A percentile compares a stretch with the other conserved stretches of the same genome.
Conservation (phyloP, 2,329 filamentous ascomycete species). For the Epicoccum sorghinum region DNA sequence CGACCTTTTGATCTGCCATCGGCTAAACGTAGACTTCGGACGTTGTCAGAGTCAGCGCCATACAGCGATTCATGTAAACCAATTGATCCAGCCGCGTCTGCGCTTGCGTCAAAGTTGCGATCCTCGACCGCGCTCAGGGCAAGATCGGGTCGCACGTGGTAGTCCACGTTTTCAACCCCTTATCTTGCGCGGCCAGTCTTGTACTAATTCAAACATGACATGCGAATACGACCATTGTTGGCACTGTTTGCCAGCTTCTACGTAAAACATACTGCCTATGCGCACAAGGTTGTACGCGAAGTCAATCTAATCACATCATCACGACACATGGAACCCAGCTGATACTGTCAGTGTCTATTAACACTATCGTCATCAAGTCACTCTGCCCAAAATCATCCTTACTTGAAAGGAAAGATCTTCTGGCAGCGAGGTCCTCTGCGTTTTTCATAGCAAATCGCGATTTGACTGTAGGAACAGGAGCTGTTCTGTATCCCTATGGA, state of each 20-base stretch:
- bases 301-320: no score
- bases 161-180: constrained; percentile 1
- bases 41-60: not conserved
- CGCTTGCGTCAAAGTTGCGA: not conserved
- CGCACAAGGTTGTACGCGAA: not conserved
- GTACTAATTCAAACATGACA: not conserved
- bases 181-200: not conserved
- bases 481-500: no score
- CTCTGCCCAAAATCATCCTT: no score
- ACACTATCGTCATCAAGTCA: not conserved
- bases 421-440: no score
- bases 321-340: no score
- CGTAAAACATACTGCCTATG: no score
- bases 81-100: constrained; percentile 1
- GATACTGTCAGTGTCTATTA: no score
- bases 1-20: not conserved
- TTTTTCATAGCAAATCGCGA: no score
- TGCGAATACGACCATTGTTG: not conserved
- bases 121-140: not conserved
- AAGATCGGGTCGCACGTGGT: not conserved
- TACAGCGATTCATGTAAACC: not conserved
- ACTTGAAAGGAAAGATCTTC: no score
- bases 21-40: not conserved
- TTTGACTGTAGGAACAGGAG: no score
- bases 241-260: no score